These are phyloP conservation scores for Isatis lusitanica DNA, from an alignment of 441 rosid species.

Conservation along the genomic window DNA sequence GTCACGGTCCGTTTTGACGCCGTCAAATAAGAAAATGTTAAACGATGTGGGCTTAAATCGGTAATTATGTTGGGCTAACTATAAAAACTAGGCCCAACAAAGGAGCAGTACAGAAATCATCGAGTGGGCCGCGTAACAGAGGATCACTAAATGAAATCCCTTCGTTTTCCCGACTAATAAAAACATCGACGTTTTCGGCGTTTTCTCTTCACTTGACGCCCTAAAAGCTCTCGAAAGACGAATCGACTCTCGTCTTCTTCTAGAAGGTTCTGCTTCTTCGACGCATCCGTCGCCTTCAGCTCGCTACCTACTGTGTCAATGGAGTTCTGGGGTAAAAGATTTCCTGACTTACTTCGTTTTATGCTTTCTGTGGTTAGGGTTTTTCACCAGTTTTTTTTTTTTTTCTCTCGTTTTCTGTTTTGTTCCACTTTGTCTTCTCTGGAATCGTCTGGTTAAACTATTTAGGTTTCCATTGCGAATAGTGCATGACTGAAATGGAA, in stretches of 20 bases:
- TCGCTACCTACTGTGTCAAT: conserved; percentile 22
- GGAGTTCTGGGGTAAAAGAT: conserved; percentile 63
- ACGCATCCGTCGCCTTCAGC: conserved; percentile 23
- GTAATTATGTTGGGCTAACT: not conserved
- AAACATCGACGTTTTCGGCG: not conserved
- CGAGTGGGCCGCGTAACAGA: conserved; percentile 24
- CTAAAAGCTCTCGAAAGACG: conserved; percentile 14
- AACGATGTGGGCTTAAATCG: not conserved
- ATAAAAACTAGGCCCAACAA: not conserved
- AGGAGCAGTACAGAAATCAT: not conserved
- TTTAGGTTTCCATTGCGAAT: not conserved
- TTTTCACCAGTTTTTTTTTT: not conserved
- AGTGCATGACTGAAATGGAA: not conserved
- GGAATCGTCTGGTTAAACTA: conserved; percentile 12
- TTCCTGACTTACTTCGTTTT: not conserved
- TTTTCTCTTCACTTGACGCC: not conserved
- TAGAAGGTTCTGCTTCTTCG: conserved; percentile 26
- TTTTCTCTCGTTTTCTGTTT: not conserved
- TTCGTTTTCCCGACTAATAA: not conserved
- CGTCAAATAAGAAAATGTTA: not conserved
- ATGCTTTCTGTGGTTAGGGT: not conserved
- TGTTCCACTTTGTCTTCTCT: conserved; percentile 12
- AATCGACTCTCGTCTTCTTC: conserved; percentile 23
- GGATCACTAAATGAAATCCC: conserved; percentile 2
- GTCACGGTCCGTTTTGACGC: not conserved